These are phyloP conservation scores for Diaporthe sp. DNA, from an alignment of 2,329 filamentous ascomycete genomes.

Conservation along the genomic window DNA sequence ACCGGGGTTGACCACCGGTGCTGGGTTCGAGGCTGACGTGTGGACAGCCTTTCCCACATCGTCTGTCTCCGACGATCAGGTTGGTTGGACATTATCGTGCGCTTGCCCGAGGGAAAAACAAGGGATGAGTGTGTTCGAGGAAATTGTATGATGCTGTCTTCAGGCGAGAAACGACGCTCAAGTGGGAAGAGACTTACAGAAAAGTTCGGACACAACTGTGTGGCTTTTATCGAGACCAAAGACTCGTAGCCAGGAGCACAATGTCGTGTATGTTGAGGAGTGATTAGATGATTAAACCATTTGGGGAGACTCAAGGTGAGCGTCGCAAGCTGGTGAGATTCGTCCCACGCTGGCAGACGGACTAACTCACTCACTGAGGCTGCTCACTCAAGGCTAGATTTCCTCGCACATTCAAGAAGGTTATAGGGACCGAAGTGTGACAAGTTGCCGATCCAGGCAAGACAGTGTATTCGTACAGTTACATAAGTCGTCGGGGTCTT, in stretches of 20 bases:
- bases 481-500: constrained; percentile 37
- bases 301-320: background rate
- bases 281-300: background rate
- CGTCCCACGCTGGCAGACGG: background rate
- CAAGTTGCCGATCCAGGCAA: constrained; percentile 6
- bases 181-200: background rate
- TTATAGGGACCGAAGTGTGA: background rate
- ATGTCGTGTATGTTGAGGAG: background rate
- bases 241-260: background rate
- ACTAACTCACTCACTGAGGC: background rate
- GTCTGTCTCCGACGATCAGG: background rate
- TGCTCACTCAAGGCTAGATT: background rate
- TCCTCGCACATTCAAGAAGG: background rate
- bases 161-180: background rate
- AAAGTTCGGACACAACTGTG: background rate
- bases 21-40: background rate
- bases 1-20: background rate
- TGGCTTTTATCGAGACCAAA: constrained; percentile 14
- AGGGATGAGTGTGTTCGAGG: background rate
- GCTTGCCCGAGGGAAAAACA: background rate
- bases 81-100: background rate
- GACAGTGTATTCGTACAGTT: constrained; percentile 40
- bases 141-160: background rate
- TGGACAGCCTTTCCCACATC: background rate
- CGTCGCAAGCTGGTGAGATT: background rate